Conservation (phyloP, 176 grass and related monocot species). For the Carex myosuroides region DNA sequence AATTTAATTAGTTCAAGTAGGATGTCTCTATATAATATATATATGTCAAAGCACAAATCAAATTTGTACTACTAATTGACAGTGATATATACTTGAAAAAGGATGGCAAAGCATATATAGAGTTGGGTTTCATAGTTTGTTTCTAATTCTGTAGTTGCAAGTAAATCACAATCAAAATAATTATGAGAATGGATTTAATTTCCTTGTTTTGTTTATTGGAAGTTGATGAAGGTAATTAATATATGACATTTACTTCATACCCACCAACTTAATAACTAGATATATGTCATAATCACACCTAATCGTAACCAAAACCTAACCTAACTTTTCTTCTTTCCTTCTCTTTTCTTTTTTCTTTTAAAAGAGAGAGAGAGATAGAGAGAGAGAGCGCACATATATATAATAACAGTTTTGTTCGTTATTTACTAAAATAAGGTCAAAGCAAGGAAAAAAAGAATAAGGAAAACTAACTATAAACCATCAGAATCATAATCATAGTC, state of each 20-base stretch:
- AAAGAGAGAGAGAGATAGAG: background rate
- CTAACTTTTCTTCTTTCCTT: background rate
- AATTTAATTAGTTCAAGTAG: background rate
- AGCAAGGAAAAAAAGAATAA: background rate
- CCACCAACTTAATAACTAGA: background rate
- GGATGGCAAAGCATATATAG: background rate
- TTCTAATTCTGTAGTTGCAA: too few relatives aligned
- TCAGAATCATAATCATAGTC: background rate
- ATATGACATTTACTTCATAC: background rate
- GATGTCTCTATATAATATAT: background rate
- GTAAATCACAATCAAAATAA: background rate
- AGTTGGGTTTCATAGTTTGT: background rate
- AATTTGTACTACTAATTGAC: background rate
- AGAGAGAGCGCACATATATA: background rate
- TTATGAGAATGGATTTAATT: background rate
- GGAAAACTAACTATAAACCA: background rate
- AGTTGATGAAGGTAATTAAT: background rate
- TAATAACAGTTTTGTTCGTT: background rate
- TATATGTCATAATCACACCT: conserved; percentile 8
- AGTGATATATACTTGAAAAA: background rate
- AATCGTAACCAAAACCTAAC: conserved; percentile 9
- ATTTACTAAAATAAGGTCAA: background rate
- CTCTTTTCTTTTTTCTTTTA: background rate
- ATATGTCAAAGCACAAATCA: background rate
- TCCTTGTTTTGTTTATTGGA: background rate